These are phyloP conservation scores for Candida krabiensis DNA, from an alignment of 805 yeast genomes.

Conservation along the genomic window DNA sequence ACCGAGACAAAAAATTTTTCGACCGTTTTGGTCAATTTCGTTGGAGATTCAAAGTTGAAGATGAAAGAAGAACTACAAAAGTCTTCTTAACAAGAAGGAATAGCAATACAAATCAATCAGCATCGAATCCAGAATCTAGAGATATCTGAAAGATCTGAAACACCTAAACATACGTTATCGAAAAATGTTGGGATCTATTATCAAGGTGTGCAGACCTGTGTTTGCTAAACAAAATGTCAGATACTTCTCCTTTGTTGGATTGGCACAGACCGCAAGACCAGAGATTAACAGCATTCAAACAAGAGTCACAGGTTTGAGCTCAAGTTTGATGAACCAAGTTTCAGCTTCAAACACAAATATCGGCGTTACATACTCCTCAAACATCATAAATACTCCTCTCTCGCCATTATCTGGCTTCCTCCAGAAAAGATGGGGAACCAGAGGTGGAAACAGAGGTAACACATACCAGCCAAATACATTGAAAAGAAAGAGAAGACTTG, in stretches of 20 bases:
- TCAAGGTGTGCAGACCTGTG: slow-evolving; percentile 2
- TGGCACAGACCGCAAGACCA: slow-evolving; percentile 15
- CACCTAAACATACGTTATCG: neutral
- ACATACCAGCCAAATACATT: slow-evolving; percentile 92
- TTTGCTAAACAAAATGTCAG: slow-evolving; percentile 10
- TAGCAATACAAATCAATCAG: no score
- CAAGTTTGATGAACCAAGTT: slow-evolving; percentile 7
- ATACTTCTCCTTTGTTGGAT: slow-evolving; percentile 13
- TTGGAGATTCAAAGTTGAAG: neutral
- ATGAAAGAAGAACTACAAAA: no score
- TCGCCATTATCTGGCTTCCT: slow-evolving; percentile 18
- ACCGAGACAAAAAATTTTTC: slow-evolving; percentile 4
- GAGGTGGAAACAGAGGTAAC: slow-evolving; percentile 88
- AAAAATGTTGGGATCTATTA: slow-evolving; percentile 3
- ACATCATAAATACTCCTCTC: slow-evolving; percentile 20
- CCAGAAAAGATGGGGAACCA: slow-evolving; percentile 34
- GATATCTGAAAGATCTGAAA: no score
- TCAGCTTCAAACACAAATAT: slow-evolving; percentile 14
- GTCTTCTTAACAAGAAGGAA: no score
- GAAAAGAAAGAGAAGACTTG: slow-evolving; percentile 85
- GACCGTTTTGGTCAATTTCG: slow-evolving; percentile 1
- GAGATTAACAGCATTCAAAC: slow-evolving; percentile 3
- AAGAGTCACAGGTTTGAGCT: slow-evolving; percentile 2
- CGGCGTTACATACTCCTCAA: slow-evolving; percentile 18
- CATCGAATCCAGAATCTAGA: no score